These are phyloP conservation scores for Laetiporus sulphureus DNA, from an alignment of 1,284 basidiomycete genomes.

Conservation along the genomic window DNA sequence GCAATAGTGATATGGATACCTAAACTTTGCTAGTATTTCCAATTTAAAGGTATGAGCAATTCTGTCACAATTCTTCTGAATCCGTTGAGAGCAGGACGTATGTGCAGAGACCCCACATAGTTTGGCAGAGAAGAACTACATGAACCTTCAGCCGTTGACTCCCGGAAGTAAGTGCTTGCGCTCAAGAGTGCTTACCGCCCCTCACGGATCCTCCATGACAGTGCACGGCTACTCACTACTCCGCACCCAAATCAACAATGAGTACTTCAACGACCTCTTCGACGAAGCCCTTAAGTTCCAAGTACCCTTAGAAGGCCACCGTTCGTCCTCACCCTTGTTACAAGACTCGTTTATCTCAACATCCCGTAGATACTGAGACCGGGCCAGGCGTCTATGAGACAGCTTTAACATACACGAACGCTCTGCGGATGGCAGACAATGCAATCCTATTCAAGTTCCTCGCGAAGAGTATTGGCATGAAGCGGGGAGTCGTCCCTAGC, in stretches of 20 bases:
- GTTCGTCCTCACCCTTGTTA: constrained; percentile 38
- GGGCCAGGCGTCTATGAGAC: constrained; percentile 93
- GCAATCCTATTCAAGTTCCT: constrained; percentile 90
- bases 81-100: background rate
- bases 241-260: constrained; percentile 81
- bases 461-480: constrained; percentile 90
- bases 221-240: constrained; percentile 94
- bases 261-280: constrained; percentile 88
- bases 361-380: constrained; percentile 81
- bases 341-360: background rate
- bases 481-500: constrained; percentile 82
- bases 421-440: constrained; percentile 89
- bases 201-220: no score
- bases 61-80: background rate
- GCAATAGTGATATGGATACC: no score
- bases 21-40: constrained; percentile 73
- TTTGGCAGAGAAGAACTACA: constrained; percentile 74
- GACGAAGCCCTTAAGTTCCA: constrained; percentile 72
- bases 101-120: constrained; percentile 70
- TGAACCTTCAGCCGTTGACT: constrained; percentile 72
- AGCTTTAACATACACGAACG: constrained; percentile 85
- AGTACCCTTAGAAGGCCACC: constrained; percentile 87
- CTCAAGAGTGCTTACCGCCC: no score
- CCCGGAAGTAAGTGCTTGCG: constrained; percentile 77
- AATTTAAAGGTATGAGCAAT: constrained; percentile 67